Conservation (phyloP, 2,329 filamentous ascomycete genomes). For the Cytospora piceicola region DNA sequence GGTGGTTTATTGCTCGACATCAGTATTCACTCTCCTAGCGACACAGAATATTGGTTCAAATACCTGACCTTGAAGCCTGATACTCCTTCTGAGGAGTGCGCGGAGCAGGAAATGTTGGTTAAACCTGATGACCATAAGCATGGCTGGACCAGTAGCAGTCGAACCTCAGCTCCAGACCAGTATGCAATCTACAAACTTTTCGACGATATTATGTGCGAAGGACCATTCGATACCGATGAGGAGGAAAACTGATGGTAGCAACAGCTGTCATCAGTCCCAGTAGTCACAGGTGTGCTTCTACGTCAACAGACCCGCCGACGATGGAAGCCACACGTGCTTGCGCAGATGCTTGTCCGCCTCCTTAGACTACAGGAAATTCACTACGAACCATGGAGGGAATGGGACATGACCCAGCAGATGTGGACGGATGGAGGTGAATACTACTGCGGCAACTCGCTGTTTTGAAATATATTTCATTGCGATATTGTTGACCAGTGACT, state of each 20-base stretch:
- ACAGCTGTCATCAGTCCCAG: slow-evolving; percentile 36
- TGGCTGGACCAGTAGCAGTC: slow-evolving; percentile 34
- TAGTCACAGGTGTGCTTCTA: slow-evolving; percentile 39
- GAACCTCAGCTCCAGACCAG: slow-evolving; percentile 27
- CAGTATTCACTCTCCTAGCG: slow-evolving; percentile 39
- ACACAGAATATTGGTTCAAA: slow-evolving; percentile 39
- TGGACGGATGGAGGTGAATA: slow-evolving; percentile 33
- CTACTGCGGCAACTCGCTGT: not conserved
- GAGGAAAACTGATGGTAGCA: slow-evolving; percentile 37
- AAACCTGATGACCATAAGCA: slow-evolving; percentile 32
- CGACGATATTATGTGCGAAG: slow-evolving; percentile 31
- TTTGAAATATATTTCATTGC: not conserved
- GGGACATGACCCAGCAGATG: slow-evolving; percentile 24
- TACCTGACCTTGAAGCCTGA: slow-evolving; percentile 39
- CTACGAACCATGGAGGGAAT: slow-evolving; percentile 42
- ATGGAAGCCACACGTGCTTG: slow-evolving; percentile 38
- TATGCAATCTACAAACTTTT: slow-evolving; percentile 34
- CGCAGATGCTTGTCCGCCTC: slow-evolving; percentile 39
- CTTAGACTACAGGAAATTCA: slow-evolving; percentile 40
- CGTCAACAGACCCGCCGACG: slow-evolving; percentile 40
- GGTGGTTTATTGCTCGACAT: slow-evolving; percentile 39
- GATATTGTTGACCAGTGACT: slow-evolving; percentile 12
- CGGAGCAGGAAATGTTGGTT: slow-evolving; percentile 24
- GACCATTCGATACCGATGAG: slow-evolving; percentile 33
- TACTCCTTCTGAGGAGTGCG: slow-evolving; percentile 15